phyloP scores from a whole-genome alignment of 208 protist genomes.

The Acanthamoeba healyi region DNA sequence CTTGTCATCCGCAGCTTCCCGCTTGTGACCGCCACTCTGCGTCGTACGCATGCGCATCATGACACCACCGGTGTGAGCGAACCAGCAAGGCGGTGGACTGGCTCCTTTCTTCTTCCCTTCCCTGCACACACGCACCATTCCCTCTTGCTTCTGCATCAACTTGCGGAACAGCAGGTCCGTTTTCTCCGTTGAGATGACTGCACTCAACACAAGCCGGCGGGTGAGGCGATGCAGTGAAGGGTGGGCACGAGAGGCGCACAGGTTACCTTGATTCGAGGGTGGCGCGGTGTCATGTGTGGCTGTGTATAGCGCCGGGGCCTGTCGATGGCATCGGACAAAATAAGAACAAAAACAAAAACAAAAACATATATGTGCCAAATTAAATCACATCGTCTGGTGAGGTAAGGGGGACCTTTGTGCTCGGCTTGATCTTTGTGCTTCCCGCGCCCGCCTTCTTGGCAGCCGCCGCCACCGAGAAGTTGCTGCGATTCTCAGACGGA shows the following conservation, averaged over 20 bases:
- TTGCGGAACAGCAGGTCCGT: conserved; percentile 51
- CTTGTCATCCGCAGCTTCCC: conserved; percentile 49
- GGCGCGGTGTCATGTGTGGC: conserved; percentile 61
- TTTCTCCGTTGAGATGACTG: conserved; percentile 68
- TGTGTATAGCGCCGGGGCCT: conserved; percentile 44
- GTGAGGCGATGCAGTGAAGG: background rate
- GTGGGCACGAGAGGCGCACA: too few relatives aligned
- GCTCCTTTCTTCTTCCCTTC: too few relatives aligned
- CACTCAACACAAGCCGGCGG: background rate
- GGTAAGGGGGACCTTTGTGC: background rate
- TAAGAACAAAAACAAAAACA: background rate
- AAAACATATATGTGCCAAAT: too few relatives aligned
- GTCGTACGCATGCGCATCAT: background rate
- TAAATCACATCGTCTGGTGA: too few relatives aligned
- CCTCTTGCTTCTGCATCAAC: conserved; percentile 54
- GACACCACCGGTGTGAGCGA: too few relatives aligned
- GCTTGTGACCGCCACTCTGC: conserved; percentile 51
- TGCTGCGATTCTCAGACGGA: conserved; percentile 15
- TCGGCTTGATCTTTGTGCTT: background rate
- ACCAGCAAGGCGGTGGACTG: too few relatives aligned
- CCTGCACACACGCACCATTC: conserved; percentile 6
- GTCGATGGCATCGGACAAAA: background rate
- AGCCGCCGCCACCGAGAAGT: background rate
- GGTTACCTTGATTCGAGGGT: conserved; percentile 37
- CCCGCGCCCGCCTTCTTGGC: background rate